Percentiles rank a stretch among this genome's conserved stretches.
phyloP scores from a whole-genome alignment of 2,329 filamentous ascomycete species.

The Myriosclerotinia curreyana region DNA sequence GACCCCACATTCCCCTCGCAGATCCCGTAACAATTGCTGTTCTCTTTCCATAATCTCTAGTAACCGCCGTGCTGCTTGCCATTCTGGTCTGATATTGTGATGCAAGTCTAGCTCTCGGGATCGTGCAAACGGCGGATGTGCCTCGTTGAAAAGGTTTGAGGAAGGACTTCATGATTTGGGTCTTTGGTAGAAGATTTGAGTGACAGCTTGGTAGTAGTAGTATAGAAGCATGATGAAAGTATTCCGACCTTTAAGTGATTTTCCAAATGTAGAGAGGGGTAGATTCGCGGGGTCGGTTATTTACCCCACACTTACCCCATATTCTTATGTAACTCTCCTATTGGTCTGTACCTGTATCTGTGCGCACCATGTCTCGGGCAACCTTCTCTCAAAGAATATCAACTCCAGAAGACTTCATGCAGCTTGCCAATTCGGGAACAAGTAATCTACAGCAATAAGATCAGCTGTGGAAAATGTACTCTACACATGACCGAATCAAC shows the following conservation, averaged over 20 bases:
- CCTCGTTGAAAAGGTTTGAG: neutral
- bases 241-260: neutral
- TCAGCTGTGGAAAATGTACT: neutral
- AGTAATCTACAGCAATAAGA: neutral
- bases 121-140: neutral
- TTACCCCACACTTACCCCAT: slow-evolving; percentile 8
- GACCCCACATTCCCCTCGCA: slow-evolving; percentile 42
- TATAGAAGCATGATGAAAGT: neutral
- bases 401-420: neutral
- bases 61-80: slow-evolving; percentile 31
- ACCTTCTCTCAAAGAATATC: no score
- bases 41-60: slow-evolving; percentile 36
- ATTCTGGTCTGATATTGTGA: neutral
- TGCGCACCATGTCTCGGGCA: no score
- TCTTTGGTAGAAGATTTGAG: neutral
- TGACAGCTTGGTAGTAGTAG: neutral
- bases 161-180: neutral
- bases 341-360: neutral
- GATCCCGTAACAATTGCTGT: slow-evolving; percentile 44
- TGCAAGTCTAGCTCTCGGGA: neutral
- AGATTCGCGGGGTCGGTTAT: neutral
- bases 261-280: slow-evolving; percentile 1
- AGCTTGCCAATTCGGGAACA: neutral
- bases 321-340: neutral
- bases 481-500: no score